Base-by-base conservation (phyloP, 768 basidiomycete species). In the Hortiboletus flavorubellus region DNA sequence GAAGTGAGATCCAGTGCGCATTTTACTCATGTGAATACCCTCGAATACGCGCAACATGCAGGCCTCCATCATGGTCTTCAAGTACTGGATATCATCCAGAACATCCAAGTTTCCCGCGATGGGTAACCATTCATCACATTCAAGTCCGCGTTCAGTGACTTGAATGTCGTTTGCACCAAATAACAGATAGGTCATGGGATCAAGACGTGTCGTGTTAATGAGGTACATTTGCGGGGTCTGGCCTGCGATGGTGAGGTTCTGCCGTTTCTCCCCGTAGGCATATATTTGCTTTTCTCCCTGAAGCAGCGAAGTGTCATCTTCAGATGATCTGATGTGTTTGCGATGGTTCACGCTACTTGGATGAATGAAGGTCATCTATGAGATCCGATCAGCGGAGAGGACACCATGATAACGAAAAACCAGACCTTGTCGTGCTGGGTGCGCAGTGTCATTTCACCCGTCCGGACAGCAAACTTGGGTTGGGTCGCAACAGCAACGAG, bases 21-120 rank as follows among this genome's bases (percentile, higher is more conserved):
- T 59, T 46, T 54, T 59, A 71, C 78, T 77, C 49, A 76, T 77
- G 51, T 69, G 69, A 51, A 96, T 86, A 21, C 93, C 93, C 63
- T 96, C 89, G 61, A 91, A 98, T 7, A 97, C 91, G 40, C 95
- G 84, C 46, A 93, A 74, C 84, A 97, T 86, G 64, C 88, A 92
- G 3, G 76, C 76, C 61, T 96, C 92, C 78, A 95, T 82, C 62
- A 87, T 73, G 18, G 73, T 76, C 72, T 93, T 94, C 64, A 98
- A 74, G 12, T 83, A 79, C 68, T 88, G 86, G n/a, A 96, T 75
- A 59, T 93, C 86, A 65, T 95, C 91, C 63, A 97, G 72, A 2
- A 83, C 81, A 62, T 87, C 79, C 47, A 86, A 61, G 58, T 86
- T 82, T 39, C 90, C 90, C 37, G 86, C 78, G 44, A 95, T 79